Conservation (phyloP, 2,329 filamentous ascomycete genomes). For the Phialocephala subalpina region DNA sequence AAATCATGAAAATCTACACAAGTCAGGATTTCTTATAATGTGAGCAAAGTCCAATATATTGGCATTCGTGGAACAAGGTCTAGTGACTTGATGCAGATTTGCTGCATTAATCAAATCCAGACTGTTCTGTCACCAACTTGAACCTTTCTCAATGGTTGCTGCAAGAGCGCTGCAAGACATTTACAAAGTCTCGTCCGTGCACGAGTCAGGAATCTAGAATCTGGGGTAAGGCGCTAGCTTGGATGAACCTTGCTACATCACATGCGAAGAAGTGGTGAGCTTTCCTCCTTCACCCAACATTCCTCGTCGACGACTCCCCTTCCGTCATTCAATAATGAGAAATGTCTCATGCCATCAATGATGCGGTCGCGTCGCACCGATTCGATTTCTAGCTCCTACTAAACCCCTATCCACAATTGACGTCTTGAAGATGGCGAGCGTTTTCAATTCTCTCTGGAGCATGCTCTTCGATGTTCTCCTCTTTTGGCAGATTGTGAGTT, state of each 20-base stretch:
- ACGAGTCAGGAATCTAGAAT: background rate
- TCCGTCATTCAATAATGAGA: background rate
- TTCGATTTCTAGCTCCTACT: background rate
- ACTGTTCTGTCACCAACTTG: background rate
- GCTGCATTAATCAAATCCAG: background rate
- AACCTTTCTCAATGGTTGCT: background rate
- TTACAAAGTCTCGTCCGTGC: background rate
- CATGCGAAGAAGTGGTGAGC: background rate
- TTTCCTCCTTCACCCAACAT: background rate
- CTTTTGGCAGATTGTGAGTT: constrained; percentile 35
- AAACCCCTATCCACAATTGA: background rate
- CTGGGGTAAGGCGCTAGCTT: background rate
- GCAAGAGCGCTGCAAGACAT: no score
- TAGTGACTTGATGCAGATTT: background rate
- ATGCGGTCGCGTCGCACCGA: background rate
- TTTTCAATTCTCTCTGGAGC: constrained; percentile 56
- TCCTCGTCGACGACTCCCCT: background rate
- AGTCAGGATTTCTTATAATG: background rate
- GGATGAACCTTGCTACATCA: constrained; percentile 5
- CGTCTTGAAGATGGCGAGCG: constrained; percentile 35
- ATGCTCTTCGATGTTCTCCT: constrained; percentile 52
- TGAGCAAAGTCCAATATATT: background rate
- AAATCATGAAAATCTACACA: background rate
- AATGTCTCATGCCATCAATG: background rate
- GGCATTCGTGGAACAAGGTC: background rate